Conservation (phyloP, 164 flowering plant genomes). For the Vitis amurensis region DNA sequence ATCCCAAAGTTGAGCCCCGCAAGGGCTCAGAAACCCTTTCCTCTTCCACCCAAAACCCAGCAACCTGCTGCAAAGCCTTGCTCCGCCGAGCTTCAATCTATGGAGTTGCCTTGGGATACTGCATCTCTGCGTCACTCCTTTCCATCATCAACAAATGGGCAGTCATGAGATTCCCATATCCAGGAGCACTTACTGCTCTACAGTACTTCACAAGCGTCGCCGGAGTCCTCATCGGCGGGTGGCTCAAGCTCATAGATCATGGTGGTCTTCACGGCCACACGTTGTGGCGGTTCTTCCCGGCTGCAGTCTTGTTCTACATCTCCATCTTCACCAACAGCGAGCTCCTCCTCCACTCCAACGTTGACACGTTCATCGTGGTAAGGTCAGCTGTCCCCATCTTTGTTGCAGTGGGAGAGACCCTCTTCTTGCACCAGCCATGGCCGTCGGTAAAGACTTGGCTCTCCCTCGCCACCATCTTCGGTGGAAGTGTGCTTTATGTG, state of each 20-base stretch:
- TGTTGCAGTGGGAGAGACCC: constrained; percentile 89
- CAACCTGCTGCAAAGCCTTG: constrained; percentile 42
- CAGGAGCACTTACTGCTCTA: constrained; percentile 89
- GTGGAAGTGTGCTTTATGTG: constrained; percentile 88
- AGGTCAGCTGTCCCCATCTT: constrained; percentile 88
- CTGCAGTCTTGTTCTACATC: constrained; percentile 83
- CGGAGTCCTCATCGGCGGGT: constrained; percentile 75
- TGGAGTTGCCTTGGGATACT: constrained; percentile 92
- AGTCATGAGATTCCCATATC: constrained; percentile 93
- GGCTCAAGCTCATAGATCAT: constrained; percentile 61
- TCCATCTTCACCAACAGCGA: constrained; percentile 97
- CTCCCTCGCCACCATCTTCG: constrained; percentile 79
- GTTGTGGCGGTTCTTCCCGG: constrained; percentile 94
- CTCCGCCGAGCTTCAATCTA: constrained; percentile 74
- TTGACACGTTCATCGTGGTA: constrained; percentile 92
- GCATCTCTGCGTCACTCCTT: constrained; percentile 85
- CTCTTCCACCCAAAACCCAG: constrained; percentile 13
- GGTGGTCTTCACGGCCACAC: constrained; percentile 62
- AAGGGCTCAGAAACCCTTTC: neutral
- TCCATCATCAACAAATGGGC: constrained; percentile 99
- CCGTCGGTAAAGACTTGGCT: constrained; percentile 80
- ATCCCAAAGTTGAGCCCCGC: too few relatives aligned
- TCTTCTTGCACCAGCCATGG: constrained; percentile 93
- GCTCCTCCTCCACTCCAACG: constrained; percentile 89
- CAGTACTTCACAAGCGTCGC: constrained; percentile 92